Conservation (phyloP, 352 stramenopile species). For the Phytophthora rubi region DNA sequence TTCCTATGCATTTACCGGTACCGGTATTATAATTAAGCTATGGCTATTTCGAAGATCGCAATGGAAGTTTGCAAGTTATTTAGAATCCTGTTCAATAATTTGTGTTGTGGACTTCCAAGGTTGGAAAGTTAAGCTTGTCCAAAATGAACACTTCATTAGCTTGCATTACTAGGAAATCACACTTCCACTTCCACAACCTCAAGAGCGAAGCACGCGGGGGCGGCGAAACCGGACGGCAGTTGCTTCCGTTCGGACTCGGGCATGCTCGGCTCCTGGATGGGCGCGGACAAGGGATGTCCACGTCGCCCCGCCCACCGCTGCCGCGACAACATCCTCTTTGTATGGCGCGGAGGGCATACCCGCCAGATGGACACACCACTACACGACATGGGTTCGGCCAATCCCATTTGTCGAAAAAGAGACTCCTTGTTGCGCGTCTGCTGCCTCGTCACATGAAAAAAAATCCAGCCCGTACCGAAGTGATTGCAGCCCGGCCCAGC, state of each 20-base stretch:
- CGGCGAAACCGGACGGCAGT: slow-evolving; percentile 3
- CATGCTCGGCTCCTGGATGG: slow-evolving; percentile 27
- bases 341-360: neutral
- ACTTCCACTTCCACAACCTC: neutral
- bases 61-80: too few relatives aligned
- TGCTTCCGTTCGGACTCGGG: slow-evolving; percentile 16
- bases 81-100: too few relatives aligned
- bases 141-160: neutral
- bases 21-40: too few relatives aligned
- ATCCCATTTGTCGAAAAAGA: slow-evolving; percentile 26
- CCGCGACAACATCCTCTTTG: neutral
- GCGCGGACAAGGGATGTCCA: neutral
- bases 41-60: too few relatives aligned
- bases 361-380: slow-evolving; percentile 5
- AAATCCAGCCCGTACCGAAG: slow-evolving; percentile 26
- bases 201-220: slow-evolving; percentile 8
- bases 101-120: too few relatives aligned
- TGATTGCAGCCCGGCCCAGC: too few relatives aligned
- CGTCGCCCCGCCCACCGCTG: neutral
- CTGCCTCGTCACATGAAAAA: slow-evolving; percentile 36
- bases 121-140: too few relatives aligned
- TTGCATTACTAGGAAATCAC: too few relatives aligned
- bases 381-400: slow-evolving; percentile 29
- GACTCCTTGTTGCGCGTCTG: neutral
- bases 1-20: too few relatives aligned